phyloP scores from a whole-genome alignment of 371 early-diverging fungal species.

The Mucor plumbeus region DNA sequence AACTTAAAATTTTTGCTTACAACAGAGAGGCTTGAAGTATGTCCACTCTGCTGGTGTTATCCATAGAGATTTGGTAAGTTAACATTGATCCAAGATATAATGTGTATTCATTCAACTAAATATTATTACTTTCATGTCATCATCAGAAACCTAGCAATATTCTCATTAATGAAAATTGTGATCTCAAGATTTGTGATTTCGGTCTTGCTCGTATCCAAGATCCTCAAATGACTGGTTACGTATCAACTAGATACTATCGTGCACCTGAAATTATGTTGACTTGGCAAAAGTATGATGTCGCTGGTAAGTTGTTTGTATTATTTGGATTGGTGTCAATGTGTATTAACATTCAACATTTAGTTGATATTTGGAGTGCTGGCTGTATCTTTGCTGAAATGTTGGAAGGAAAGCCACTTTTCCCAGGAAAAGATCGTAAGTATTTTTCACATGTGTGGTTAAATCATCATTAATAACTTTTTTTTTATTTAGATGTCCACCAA shows the following conservation, averaged over 20 bases:
- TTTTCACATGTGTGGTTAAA: neutral
- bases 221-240: slow-evolving; percentile 95
- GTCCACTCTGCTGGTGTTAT: slow-evolving; percentile 96
- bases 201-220: slow-evolving; percentile 94
- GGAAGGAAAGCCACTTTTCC: slow-evolving; percentile 85
- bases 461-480: neutral
- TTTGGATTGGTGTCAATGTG: neutral
- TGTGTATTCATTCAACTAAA: neutral
- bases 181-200: slow-evolving; percentile 97
- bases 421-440: slow-evolving; percentile 86
- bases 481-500: slow-evolving; percentile 80
- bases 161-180: slow-evolving; percentile 95
- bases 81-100: no score
- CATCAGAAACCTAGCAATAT: slow-evolving; percentile 94
- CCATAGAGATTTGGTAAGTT: slow-evolving; percentile 86
- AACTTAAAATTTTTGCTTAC: slow-evolving; percentile 20
- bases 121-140: neutral
- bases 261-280: slow-evolving; percentile 79
- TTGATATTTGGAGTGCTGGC: slow-evolving; percentile 86
- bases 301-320: slow-evolving; percentile 18
- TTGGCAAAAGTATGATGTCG: slow-evolving; percentile 71
- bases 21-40: slow-evolving; percentile 80
- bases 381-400: slow-evolving; percentile 95
- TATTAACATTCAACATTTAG: slow-evolving; percentile 20
- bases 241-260: slow-evolving; percentile 94